A percentile compares a stretch with the other conserved stretches of the same genome.
These are phyloP conservation scores for Acacia confusa DNA, from an alignment of 306 rosid species.

Conservation along the genomic window DNA sequence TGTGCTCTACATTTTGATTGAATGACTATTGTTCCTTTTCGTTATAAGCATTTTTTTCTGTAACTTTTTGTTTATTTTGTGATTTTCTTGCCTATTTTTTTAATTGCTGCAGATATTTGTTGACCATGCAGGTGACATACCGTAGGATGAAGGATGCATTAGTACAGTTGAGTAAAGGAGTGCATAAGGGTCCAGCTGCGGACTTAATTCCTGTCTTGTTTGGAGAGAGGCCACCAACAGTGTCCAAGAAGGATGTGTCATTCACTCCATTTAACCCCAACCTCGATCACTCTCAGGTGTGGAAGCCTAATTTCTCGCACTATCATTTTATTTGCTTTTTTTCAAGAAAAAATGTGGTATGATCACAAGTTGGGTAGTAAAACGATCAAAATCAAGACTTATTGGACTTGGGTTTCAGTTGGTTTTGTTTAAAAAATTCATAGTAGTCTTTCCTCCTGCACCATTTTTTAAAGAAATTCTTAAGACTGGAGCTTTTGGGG, in stretches of 20 bases:
- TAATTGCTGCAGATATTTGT: constrained; percentile 29
- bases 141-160: constrained; percentile 94
- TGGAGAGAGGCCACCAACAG: constrained; percentile 81
- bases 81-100: constrained; percentile 26
- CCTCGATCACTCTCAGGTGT: constrained; percentile 95
- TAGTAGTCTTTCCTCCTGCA: too few species aligned
- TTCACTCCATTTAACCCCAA: constrained; percentile 69
- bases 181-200: constrained; percentile 92
- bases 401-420: constrained; percentile 3
- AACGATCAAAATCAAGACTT: constrained; percentile 10
- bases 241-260: constrained; percentile 73
- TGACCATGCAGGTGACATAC: constrained; percentile 75
- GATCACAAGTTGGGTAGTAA: not conserved
- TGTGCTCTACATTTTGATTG: constrained; percentile 8
- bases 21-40: constrained; percentile 16
- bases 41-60: constrained; percentile 1
- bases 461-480: too few species aligned
- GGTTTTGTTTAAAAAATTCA: too few species aligned
- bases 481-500: too few species aligned
- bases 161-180: constrained; percentile 90
- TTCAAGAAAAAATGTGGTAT: not conserved
- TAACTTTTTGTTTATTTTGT: not conserved
- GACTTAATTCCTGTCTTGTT: constrained; percentile 84
- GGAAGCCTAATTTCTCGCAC: constrained; percentile 29
- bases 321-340: not conserved